Evolutionary conservation across 1,284 basidiomycete species (phyloP), one percentile per base, ranked within the genome.

Genomic region (Fistulina hepatica): DNA sequence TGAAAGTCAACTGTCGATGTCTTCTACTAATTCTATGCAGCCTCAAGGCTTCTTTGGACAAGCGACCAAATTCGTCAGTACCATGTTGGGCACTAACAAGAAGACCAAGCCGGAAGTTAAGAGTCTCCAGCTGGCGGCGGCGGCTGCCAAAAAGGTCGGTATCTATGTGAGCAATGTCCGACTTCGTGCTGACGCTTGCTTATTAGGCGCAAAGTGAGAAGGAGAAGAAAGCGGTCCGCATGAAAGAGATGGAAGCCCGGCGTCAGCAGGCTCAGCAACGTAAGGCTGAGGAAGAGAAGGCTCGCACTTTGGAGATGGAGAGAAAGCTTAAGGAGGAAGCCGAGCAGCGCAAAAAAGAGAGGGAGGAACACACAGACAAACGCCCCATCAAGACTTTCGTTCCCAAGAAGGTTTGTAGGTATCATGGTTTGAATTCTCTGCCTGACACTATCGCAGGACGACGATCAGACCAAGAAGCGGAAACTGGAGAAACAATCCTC

Each of bases 141-240:
- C 73, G 12, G 84, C 77, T 5, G 85, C 84, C 2, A 90, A 85
- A 64, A 90, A 82, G 78, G 89, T 90, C 23, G 21, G 60, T 52
- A 34, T 32, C 27, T 35, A 38, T 3, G 22, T n/a, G n/a, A n/a
- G n/a, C n/a, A 33, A 28, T 37, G 35, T 24, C 19, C 38, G 37
- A 36, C 28, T 25, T 23, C 19, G 35, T 11, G 41, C 39, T 44
- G 22, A 43, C 26, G 32, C 34, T 34, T n/a, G n/a, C n/a, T 22
- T 30, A 48, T 21, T 49, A 93, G 88, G 85, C 92, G 68, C 82
- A 91, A 65, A 83, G 82, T 44, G 83, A 86, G 50, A 69, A 71
- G 24, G 84, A 88, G 45, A 85, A 82, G 60, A 90, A 86, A 56
- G 73, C 71, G 1, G 63, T 68, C 3, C 64, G 81, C 17, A 60